Evolutionary conservation across 2,329 filamentous ascomycete genomes (phyloP).

Genomic region (Botrytis aclada): DNA sequence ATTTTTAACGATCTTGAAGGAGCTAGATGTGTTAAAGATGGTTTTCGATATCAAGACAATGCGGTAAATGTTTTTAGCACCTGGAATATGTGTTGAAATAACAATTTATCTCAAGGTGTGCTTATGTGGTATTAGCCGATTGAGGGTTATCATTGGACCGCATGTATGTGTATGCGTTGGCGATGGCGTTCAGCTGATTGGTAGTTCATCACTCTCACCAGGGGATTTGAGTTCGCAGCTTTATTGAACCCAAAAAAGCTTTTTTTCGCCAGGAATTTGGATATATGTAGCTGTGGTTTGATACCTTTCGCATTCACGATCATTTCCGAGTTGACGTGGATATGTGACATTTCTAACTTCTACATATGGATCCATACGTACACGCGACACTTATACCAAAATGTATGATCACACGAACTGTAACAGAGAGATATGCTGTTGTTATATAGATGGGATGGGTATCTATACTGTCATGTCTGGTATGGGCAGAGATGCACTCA

Average conservation of each 20-base stretch:
- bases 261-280: not conserved
- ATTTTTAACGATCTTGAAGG: not conserved
- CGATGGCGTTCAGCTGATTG: not conserved
- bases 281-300: not conserved
- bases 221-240: not conserved
- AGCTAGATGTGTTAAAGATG: not conserved
- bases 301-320: too few species aligned
- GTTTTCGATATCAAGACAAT: not conserved
- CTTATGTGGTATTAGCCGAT: not conserved
- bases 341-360: not conserved
- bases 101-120: not conserved
- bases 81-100: not conserved
- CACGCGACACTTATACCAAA: not conserved
- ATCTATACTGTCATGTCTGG: not conserved
- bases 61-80: not conserved
- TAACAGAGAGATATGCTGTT: too few species aligned
- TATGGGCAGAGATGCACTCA: not conserved
- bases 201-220: not conserved
- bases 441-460: too few species aligned
- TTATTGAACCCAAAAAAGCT: not conserved
- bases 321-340: not conserved
- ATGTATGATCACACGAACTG: too few species aligned
- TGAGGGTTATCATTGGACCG: not conserved
- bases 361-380: not conserved
- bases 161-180: not conserved